Base-by-base conservation (phyloP, 2,329 filamentous ascomycete species). In the Aspergillus pseudonomiae region DNA sequence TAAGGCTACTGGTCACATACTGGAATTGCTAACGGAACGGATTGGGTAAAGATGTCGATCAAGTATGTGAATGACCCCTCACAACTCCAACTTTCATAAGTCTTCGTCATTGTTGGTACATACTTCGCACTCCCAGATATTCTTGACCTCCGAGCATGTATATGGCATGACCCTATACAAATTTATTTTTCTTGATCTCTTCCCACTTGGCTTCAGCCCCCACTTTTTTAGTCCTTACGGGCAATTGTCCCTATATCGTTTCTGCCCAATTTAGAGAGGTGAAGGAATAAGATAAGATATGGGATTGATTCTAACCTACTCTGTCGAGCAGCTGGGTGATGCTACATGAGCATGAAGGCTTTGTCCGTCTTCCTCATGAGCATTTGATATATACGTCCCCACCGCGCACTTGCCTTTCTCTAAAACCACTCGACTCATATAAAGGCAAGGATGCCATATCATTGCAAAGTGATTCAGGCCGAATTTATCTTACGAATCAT, bases 291-390 rank as follows among this genome's bases (percentile, higher is more conserved):
- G 28, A 53, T 34, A 34, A 6, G 21, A 28, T 48, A 36, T 56
- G n/a, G 5, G 10, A 55, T 36, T 43, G 24, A 21, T 34, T 41
- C 19, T 57, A 39, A 52, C 11, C 36, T 53, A 59, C 39, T 34
- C 26, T 36, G 16, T 21, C 26, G 24, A 48, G 65, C 76, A 92
- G 89, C 77, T 97, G 94, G 94, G 94, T 97, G 53, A 97, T 97
- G 94, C 88, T 96, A 74, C 88, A 90, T 74, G 86, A 90, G 74
- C 76, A 77, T 56, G 81, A 85, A 65, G 88, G 90, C 63, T 95
- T 97, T 79, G 90, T 96, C 74, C 92, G 91, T 73, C 87, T 97
- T 54, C 91, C 92, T 52, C 89, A 91, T 75, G 94, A 98, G 82
- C 89, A 89, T 70, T 89, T 92, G 66, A 85, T 96, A 64, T 92